phyloP scores from a whole-genome alignment of 352 stramenopile genomes.

The Globisporangium okanoganense region DNA sequence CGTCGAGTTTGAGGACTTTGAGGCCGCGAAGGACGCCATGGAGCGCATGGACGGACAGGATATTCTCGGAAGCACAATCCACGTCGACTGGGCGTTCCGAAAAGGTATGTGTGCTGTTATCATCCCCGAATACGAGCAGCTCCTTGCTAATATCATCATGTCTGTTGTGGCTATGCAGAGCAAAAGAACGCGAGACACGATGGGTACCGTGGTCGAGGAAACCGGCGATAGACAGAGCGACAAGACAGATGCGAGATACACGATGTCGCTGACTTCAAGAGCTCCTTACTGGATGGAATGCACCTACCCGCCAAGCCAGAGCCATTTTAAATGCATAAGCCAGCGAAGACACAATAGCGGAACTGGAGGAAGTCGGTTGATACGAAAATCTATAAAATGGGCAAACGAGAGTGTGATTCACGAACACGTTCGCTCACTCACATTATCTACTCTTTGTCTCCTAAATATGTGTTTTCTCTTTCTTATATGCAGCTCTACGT shows the following conservation, averaged over 20 bases:
- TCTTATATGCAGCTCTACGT: background rate
- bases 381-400: slow-evolving; percentile 10
- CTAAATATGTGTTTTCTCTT: slow-evolving; percentile 8
- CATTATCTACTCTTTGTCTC: too few relatives aligned
- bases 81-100: slow-evolving; percentile 94
- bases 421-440: background rate
- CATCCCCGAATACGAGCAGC: background rate
- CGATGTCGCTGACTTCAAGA: background rate
- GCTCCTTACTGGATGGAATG: background rate
- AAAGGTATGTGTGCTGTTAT: slow-evolving; percentile 32
- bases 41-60: slow-evolving; percentile 91
- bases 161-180: slow-evolving; percentile 9
- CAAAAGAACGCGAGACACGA: slow-evolving; percentile 25
- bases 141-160: background rate
- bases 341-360: background rate
- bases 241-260: background rate
- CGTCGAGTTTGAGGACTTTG: slow-evolving; percentile 91
- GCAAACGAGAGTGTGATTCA: background rate
- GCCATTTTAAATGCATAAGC: too few relatives aligned
- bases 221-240: slow-evolving; percentile 46
- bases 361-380: background rate
- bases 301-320: too few relatives aligned
- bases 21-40: slow-evolving; percentile 90
- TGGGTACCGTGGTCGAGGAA: slow-evolving; percentile 27
- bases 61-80: slow-evolving; percentile 87